Base-by-base conservation (phyloP, 768 basidiomycete species). In the Lactarius quietus region DNA sequence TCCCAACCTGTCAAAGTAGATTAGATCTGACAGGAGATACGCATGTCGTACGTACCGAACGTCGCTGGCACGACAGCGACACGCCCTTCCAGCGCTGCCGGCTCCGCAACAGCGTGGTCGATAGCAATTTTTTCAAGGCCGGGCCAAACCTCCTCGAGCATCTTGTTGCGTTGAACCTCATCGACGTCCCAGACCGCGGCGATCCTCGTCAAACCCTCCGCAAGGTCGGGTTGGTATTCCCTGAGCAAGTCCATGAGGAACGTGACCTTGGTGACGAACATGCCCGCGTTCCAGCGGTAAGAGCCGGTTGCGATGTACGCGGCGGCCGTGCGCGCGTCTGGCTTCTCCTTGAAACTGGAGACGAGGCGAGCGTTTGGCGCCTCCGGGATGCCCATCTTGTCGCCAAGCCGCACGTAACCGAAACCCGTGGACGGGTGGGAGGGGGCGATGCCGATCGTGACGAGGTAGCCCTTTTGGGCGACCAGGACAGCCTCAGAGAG, bases 271-370 rank as follows among this genome's bases (percentile, higher is more conserved):
- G 85, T 88, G 48, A 94, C 92, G 77, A 94, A 94, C 92, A 94
- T 94, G 68, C 92, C 92, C 14, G 90, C 92, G 71, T 94, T 94
- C 92, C 92, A 94, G 66, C 91, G 86, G 75, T 93, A 94, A 69
- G 84, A 88, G 76, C 92, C 92, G 33, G 92, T 92, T 52, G 87
- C 84, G 70, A 93, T 90, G 74, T 94, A 94, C 23, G 86, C 84
- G 56, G 92, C 90, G 10, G 92, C 92, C 0, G 92, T 94, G 45
- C 90, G 83, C 3, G 91, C 92, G 74, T 94, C 92, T 10, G 92
- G 92, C 73, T 94, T 94, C 74, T 94, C 92, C 76, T 94, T 93
- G 81, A 94, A 94, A 72, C 86, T 91, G 31, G 85, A 87, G 29
- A 93, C 92, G 17, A 89, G 79, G 59, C 92, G 82, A 29, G 92